Conservation (phyloP, 495 filamentous ascomycete species). For the Penicillium robsamsonii region DNA sequence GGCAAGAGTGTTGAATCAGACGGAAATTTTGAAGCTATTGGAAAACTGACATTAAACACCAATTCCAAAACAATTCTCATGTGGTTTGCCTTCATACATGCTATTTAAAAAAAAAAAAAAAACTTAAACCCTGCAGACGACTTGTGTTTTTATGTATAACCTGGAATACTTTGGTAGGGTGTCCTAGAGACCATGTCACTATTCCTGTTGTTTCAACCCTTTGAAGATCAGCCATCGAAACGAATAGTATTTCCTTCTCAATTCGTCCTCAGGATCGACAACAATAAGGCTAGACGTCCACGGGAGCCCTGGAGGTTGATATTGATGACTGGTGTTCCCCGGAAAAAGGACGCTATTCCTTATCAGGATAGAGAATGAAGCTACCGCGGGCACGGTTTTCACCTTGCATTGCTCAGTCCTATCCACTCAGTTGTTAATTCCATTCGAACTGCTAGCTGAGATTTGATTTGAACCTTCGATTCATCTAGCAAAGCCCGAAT, state of each 20-base stretch:
- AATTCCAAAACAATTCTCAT: no score
- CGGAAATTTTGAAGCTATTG: no score
- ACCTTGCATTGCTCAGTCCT: conserved; percentile 2
- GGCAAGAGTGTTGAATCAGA: no score
- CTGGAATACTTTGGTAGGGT: background rate
- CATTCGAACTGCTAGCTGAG: background rate
- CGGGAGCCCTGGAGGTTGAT: background rate
- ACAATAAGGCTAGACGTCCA: background rate
- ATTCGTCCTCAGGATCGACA: background rate
- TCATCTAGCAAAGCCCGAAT: conserved; percentile 20
- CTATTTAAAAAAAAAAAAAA: no score
- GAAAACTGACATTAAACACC: no score
- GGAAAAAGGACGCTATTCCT: conserved; percentile 10
- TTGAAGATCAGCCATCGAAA: background rate
- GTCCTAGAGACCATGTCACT: background rate
- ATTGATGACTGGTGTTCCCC: conserved; percentile 7
- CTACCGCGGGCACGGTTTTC: conserved; percentile 11
- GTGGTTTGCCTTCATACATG: no score
- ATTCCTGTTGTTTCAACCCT: background rate
- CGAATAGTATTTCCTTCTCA: background rate
- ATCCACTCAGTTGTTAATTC: background rate
- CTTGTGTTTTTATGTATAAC: no score
- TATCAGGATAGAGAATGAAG: conserved; percentile 4
- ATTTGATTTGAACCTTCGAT: background rate
- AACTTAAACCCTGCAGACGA: no score